phyloP scores from a whole-genome alignment of 495 filamentous ascomycete genomes.

The Hypoxylon lenormandii region DNA sequence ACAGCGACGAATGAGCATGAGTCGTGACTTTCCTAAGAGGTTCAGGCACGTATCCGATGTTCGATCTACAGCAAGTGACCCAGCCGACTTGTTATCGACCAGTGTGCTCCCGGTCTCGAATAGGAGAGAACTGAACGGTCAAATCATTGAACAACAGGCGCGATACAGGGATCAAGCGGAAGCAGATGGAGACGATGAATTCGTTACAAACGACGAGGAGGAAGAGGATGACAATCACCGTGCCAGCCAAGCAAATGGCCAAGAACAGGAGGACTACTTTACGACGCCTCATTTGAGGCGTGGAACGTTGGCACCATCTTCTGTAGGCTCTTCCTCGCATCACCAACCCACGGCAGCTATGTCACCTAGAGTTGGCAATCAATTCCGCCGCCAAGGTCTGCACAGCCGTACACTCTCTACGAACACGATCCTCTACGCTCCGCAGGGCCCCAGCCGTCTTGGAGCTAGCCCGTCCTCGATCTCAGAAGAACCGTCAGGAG shows the following conservation, averaged over 20 bases:
- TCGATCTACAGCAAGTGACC: slow-evolving; percentile 67
- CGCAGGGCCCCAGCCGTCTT: slow-evolving; percentile 55
- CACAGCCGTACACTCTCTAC: slow-evolving; percentile 78
- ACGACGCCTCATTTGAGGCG: slow-evolving; percentile 53
- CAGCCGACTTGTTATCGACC: slow-evolving; percentile 64
- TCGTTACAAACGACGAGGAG: slow-evolving; percentile 81
- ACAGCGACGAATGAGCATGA: slow-evolving; percentile 58
- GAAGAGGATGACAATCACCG: slow-evolving; percentile 62
- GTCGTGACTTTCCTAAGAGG: slow-evolving; percentile 56
- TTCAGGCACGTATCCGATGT: slow-evolving; percentile 60
- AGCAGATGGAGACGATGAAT: slow-evolving; percentile 88
- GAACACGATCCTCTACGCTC: slow-evolving; percentile 81
- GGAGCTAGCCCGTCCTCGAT: slow-evolving; percentile 64
- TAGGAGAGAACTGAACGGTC: slow-evolving; percentile 36
- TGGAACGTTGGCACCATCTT: slow-evolving; percentile 36
- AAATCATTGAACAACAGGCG: slow-evolving; percentile 50
- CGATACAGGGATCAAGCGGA: slow-evolving; percentile 70
- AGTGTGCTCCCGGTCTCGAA: slow-evolving; percentile 52
- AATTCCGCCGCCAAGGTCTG: slow-evolving; percentile 51
- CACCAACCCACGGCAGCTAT: slow-evolving; percentile 39
- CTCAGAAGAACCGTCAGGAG: slow-evolving; percentile 50
- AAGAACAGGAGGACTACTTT: slow-evolving; percentile 63
- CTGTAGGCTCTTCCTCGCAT: slow-evolving; percentile 39
- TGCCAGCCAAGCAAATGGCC: slow-evolving; percentile 32
- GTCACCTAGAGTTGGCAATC: slow-evolving; percentile 51